Evolutionary conservation across 139 green algal species (phyloP), one percentile per base, ranked within the genome.

Genomic region (Gonium pectorale): DNA sequence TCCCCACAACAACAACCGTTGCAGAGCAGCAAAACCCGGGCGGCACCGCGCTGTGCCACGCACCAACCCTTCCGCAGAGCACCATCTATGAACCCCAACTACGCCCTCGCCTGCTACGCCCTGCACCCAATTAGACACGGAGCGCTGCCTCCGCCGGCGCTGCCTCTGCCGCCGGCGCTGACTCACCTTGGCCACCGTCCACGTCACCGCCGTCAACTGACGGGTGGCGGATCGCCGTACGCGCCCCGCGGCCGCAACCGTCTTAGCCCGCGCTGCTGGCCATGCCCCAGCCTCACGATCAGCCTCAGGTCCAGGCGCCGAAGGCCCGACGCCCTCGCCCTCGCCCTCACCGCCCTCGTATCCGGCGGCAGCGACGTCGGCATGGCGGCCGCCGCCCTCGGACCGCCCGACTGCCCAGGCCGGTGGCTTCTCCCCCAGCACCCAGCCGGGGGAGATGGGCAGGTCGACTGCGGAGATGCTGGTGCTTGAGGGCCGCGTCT

Each of bases 401-500:
- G 40, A 43, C 7, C 11, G n/a, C n/a, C 31, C 62, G n/a, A n/a
- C n/a, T n/a, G n/a, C n/a, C n/a, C 62, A 13, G 8, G 8, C 11
- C 7, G n/a, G 62, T 49, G 54, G 27, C 52, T 68, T 15, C 40
- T 72, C 37, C 38, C 74, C 77, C 43, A 73, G 24, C 63, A 74
- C 4, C 77, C 77, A 83, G 5, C 43, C 8, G 44, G 63, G 77
- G 26, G 77, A 62, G 15, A 73, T 51, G 43, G 77, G 77, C 43
- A 83, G 77, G 29, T 83, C 77, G 5, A 83, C 43, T 3, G 60
- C 77, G 2, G 77, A 83, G 21, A 83, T 33, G 13, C 41, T 74
- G 43, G 77, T 22, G 31, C 54, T 72, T 3, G 77, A 83, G 6
- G 15, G 77, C 21, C 62, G 77, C n/a, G 17, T 60, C 59, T 71